A percentile compares a stretch with the other conserved stretches of the same genome.
Conservation (phyloP, 768 basidiomycete species). For the Auriscalpium microsporum region DNA sequence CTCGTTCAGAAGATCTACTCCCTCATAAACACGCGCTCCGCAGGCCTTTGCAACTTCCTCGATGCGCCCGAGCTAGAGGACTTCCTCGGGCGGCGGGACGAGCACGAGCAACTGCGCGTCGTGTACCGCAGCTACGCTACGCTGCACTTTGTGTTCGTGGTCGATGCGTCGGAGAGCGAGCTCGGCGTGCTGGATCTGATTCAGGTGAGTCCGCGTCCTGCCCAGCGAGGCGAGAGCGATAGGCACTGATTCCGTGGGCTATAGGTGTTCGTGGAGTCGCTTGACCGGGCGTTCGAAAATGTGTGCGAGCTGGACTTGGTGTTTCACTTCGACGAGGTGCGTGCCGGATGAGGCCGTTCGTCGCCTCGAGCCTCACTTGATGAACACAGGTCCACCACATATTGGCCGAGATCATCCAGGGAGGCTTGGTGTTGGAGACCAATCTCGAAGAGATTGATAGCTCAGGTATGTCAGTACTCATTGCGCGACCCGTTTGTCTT, state of each 20-base stretch:
- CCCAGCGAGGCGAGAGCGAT: background rate
- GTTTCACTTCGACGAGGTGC: constrained; percentile 96
- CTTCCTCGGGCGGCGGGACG: constrained; percentile 48
- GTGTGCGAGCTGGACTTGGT: constrained; percentile 98
- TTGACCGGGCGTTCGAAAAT: constrained; percentile 95
- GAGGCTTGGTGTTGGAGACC: constrained; percentile 93
- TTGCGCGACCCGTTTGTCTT: background rate
- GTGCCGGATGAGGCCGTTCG: constrained; percentile 9
- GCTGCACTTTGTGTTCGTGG: constrained; percentile 94
- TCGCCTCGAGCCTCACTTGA: background rate
- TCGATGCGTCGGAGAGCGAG: constrained; percentile 94
- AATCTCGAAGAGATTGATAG: constrained; percentile 78
- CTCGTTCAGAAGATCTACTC: constrained; percentile 87
- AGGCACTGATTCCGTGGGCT: background rate
- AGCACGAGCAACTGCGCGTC: constrained; percentile 63
- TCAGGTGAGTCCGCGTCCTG: constrained; percentile 49
- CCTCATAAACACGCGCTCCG: constrained; percentile 73
- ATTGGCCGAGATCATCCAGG: constrained; percentile 92
- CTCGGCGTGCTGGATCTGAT: constrained; percentile 93
- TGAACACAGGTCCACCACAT: constrained; percentile 79
- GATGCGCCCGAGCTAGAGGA: constrained; percentile 84
- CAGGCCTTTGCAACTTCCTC: constrained; percentile 89
- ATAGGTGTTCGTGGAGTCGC: constrained; percentile 94
- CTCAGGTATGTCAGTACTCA: constrained; percentile 41
- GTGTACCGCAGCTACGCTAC: constrained; percentile 96